Percentiles rank a stretch among this genome's conserved stretches.
These are phyloP conservation scores for Colletotrichum sp. DNA, from an alignment of 2,329 filamentous ascomycete genomes.

Conservation along the genomic window DNA sequence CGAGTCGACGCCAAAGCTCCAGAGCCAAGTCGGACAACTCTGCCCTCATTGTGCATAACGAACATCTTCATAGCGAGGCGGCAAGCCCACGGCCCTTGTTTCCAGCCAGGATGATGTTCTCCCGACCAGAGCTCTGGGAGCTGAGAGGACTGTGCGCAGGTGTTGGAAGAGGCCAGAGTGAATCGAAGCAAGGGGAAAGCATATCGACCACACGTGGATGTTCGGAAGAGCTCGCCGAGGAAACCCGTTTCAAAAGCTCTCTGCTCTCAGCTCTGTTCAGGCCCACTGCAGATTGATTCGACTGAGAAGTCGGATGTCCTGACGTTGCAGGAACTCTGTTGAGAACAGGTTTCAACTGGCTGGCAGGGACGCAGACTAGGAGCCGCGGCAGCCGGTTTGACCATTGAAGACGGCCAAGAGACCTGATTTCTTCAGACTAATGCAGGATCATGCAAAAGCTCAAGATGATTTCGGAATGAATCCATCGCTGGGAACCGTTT, in stretches of 20 bases:
- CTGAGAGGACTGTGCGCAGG: neutral
- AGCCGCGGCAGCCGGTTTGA: neutral
- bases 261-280: neutral
- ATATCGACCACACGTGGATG: neutral
- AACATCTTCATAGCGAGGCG: neutral
- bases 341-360: slow-evolving; percentile 7
- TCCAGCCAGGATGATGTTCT: neutral
- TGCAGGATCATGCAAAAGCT: neutral
- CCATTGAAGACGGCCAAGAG: neutral
- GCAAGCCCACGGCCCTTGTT: neutral
- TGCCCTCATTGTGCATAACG: neutral
- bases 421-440: neutral
- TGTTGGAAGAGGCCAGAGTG: neutral
- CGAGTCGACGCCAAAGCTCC: neutral
- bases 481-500: neutral
- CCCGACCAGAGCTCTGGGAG: neutral
- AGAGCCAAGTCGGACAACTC: neutral
- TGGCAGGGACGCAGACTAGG: neutral
- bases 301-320: slow-evolving; percentile 2
- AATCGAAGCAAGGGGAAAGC: neutral
- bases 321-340: slow-evolving; percentile 3
- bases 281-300: neutral
- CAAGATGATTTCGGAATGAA: neutral
- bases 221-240: neutral
- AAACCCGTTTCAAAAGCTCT: neutral